These are phyloP conservation scores for Psilocybe subaeruginosa DNA, from an alignment of 768 basidiomycete genomes.

Conservation along the genomic window DNA sequence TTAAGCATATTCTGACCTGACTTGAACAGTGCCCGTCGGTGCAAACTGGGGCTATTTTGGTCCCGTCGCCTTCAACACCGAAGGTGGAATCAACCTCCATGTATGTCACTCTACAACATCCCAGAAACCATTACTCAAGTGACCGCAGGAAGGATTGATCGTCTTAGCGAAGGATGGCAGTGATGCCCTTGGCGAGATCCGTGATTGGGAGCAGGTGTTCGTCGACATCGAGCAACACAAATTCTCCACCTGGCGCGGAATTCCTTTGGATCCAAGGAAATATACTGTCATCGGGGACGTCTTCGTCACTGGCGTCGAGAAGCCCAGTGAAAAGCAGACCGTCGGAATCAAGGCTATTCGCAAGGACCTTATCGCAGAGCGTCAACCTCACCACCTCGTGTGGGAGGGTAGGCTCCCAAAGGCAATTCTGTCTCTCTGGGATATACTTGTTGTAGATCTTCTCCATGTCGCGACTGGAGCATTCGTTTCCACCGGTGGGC, in stretches of 20 bases:
- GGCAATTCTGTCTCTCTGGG: background rate
- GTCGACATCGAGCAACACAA: background rate
- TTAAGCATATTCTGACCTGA: background rate
- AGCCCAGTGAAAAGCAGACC: background rate
- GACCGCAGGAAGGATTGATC: background rate
- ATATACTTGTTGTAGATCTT: background rate
- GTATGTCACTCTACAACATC: background rate
- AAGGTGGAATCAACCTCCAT: background rate
- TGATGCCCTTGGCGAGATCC: background rate
- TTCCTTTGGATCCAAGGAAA: background rate
- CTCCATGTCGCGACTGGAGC: background rate
- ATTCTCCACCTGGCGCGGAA: background rate
- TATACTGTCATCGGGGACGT: background rate
- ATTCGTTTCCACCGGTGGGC: background rate
- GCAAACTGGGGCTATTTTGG: background rate
- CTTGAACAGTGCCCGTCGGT: background rate
- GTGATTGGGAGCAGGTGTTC: background rate
- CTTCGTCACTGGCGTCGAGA: background rate
- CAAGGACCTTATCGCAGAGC: background rate
- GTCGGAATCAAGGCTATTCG: background rate
- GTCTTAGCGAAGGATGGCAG: background rate
- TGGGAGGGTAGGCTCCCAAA: background rate
- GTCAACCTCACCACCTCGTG: background rate
- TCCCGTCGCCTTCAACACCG: background rate
- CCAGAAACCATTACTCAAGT: too few relatives aligned